Base-by-base conservation (phyloP, 495 filamentous ascomycete genomes). In the Hyaloscypha finlandica region DNA sequence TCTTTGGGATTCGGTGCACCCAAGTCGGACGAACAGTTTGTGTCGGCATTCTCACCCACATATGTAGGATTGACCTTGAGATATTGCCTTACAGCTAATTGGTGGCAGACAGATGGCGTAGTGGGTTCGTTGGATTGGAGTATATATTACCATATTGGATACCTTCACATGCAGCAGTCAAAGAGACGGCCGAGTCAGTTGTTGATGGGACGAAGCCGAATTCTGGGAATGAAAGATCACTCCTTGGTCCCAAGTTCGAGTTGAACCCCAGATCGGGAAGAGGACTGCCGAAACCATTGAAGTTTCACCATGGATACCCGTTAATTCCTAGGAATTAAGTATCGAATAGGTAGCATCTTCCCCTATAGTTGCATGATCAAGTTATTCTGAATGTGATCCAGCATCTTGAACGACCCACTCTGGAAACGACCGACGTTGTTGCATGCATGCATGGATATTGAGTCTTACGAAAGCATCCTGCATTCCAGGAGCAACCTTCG, bases 221-320 rank as follows among this genome's bases (percentile, higher is more conserved):
- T 19, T 59, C 56, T 35, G 25, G 30, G n/a, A 33, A n/a, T 35
- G 19, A 33, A 29, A 14, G 16, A 48, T 59, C 56, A 33, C 35
- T 33, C 19, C 30, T 45, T 39, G 20, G 59, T 45, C 59, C 59
- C 48, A 61, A 61, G 0, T 61, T 30, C n/a, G 59, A 35, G 48
- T 25, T 35, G 45, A 61, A 61, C 14, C 59, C 59, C 33, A 61
- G 14, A 61, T 61, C 59, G 16, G 35, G 37, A 25, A 37, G 20
- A 29, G 19, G 16, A 33, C n/a, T 33, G 29, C 6, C 3, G 56
- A 35, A 31, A 30, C 33, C 22, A 14, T 8, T 12, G 56, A 35
- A 31, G 56, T 35, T 1, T 29, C n/a, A 48, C 30, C 59, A 30
- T 29, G 22, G 22, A 20, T 16, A 19, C 14, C 42, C 16, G 42